These are phyloP conservation scores for Abelmoschus esculentus DNA, from an alignment of 345 rosid genomes.

Conservation along the genomic window DNA sequence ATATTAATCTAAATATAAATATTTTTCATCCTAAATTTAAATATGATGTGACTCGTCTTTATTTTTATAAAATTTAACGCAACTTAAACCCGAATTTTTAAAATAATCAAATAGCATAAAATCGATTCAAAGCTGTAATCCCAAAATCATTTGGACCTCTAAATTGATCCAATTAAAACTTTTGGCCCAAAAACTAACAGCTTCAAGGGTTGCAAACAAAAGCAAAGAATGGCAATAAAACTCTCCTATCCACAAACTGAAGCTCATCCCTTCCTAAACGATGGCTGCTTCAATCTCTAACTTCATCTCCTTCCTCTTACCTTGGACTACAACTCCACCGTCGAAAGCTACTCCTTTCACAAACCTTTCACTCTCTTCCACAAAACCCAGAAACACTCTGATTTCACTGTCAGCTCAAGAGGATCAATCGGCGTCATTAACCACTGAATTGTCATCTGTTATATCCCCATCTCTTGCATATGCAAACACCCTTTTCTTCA, in stretches of 20 bases:
- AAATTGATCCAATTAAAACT: no score
- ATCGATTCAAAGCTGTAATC: no score
- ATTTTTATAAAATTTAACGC: no score
- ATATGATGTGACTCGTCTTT: no score
- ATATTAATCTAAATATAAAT: no score
- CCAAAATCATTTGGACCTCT: no score
- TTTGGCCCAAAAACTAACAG: no score
- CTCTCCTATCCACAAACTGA: constrained; percentile 22
- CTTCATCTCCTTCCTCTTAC: constrained; percentile 54
- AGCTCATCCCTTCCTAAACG: constrained; percentile 10
- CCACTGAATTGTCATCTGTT: constrained; percentile 49
- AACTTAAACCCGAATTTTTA: no score
- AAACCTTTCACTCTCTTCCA: constrained; percentile 20
- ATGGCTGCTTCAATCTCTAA: constrained; percentile 68
- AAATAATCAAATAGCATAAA: no score
- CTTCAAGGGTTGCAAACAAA: not conserved
- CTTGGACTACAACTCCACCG: constrained; percentile 36
- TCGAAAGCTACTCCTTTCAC: constrained; percentile 18
- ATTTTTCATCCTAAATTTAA: no score
- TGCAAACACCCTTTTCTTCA: constrained; percentile 62
- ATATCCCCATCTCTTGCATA: constrained; percentile 57
- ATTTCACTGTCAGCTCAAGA: constrained; percentile 24
- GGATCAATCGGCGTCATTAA: constrained; percentile 11
- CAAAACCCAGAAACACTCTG: constrained; percentile 17
- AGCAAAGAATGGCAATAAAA: constrained; percentile 7